phyloP scores from a whole-genome alignment of 805 yeast species.

The Wickerhamiella cacticola region DNA sequence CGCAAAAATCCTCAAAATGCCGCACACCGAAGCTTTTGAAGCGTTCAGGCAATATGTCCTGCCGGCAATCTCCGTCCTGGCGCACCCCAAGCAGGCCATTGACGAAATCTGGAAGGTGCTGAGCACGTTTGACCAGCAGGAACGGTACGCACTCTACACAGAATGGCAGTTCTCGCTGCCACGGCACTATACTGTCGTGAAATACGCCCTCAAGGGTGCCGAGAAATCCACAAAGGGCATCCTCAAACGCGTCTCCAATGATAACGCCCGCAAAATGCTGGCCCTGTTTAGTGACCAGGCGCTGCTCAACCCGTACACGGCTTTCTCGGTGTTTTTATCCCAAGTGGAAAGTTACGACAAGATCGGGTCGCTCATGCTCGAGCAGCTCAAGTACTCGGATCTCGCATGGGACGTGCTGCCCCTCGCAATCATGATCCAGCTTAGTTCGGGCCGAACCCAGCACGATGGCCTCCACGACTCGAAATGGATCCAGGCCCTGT shows the following conservation, averaged over 20 bases:
- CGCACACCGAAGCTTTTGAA: not conserved
- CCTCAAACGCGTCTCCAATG: constrained; percentile 69
- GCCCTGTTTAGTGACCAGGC: constrained; percentile 59
- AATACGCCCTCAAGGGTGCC: constrained; percentile 30
- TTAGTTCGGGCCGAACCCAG: constrained; percentile 55
- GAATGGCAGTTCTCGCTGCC: constrained; percentile 12
- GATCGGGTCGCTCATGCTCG: constrained; percentile 62
- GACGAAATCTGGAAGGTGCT: constrained; percentile 5
- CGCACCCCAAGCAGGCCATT: not conserved
- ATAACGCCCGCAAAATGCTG: constrained; percentile 62
- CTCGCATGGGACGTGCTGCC: constrained; percentile 82
- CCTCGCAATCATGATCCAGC: constrained; percentile 55
- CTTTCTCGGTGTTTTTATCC: constrained; percentile 54
- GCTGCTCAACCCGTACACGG: constrained; percentile 66
- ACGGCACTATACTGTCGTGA: not conserved
- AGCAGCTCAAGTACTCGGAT: constrained; percentile 60
- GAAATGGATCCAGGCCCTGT: constrained; percentile 72
- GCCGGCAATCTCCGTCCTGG: constrained; percentile 6
- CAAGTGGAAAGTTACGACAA: constrained; percentile 91
- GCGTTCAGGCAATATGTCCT: constrained; percentile 5
- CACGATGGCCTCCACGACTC: constrained; percentile 71
- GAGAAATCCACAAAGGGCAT: constrained; percentile 70
- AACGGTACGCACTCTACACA: constrained; percentile 11
- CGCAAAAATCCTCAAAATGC: not conserved
- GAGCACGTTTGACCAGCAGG: not conserved